Percentiles rank a stretch among this genome's conserved stretches.
These are phyloP conservation scores for Penicillium odoratum DNA, from an alignment of 495 filamentous ascomycete genomes.

Conservation along the genomic window DNA sequence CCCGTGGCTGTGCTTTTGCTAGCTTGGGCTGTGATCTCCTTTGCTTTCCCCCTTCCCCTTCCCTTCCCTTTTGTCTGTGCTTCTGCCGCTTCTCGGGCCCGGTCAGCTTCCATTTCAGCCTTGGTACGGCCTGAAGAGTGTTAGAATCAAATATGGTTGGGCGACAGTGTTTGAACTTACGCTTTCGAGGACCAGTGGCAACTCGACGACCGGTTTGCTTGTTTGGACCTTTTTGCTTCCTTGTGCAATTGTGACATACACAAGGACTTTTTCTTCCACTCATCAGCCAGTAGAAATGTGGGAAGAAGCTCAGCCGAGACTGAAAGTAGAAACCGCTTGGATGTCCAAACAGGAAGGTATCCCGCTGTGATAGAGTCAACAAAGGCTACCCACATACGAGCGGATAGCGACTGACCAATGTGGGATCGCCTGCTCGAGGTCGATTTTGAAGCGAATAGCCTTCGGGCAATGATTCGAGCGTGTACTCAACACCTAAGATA, in stretches of 20 bases:
- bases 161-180: constrained; percentile 12
- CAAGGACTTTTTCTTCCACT: constrained; percentile 38
- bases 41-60: background rate
- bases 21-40: background rate
- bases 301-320: constrained; percentile 54
- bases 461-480: constrained; percentile 53
- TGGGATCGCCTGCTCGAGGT: constrained; percentile 37
- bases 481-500: constrained; percentile 45
- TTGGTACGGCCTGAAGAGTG: constrained; percentile 17
- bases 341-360: constrained; percentile 58
- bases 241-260: constrained; percentile 39
- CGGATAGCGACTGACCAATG: constrained; percentile 30
- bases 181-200: constrained; percentile 12
- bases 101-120: constrained; percentile 19
- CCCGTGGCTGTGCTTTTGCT: no score
- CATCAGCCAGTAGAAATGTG: constrained; percentile 60
- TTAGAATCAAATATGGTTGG: constrained; percentile 4
- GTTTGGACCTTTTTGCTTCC: no score
- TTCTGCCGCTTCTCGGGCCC: background rate
- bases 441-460: constrained; percentile 54
- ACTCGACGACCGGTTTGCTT: background rate
- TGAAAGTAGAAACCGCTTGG: constrained; percentile 50
- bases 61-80: no score
- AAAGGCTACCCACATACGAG: background rate
- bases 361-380: constrained; percentile 33